Evolutionary conservation across 2,329 filamentous ascomycete genomes (phyloP), one percentile per base, ranked within the genome.

Genomic region (Trichophyton schoenleinii): DNA sequence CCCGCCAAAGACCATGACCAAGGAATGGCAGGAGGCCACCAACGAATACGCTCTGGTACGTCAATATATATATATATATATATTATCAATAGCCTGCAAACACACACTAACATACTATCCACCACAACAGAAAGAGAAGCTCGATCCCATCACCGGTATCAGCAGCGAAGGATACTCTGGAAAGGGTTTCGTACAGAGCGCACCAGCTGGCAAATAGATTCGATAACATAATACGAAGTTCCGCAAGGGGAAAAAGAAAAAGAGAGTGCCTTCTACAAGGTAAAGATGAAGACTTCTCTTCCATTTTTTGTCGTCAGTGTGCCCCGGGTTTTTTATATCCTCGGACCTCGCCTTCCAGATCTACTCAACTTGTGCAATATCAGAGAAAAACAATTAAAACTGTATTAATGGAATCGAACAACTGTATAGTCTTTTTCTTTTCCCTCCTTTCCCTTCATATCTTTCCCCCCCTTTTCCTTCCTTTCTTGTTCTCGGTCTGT

Each of bases 1-100:
- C 63, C 72, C 83, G 65, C 94, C 94, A 68, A 80, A 81, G 75
- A 95, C 92, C 71, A 95, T 99, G 91, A 92, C 81, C 79, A 88
- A 89, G 82, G 94, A 99, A 79, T 97, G 88, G 85, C 90, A 99
- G 81, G 91, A 97, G 81, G 87, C 87, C 69, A 83, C 87, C 68
- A 96, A 99, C 78, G 94, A 96, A 81, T 94, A 88, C 77, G 82
- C 96, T 76, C 91, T 86, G 84, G 92, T 95, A 79, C 46, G 36
- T 58, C 11, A 60, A 38, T 11, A 28, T 53, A 22, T 49, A 22
- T 55, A 63, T 64, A 22, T 55, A 22, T 49, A 25, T 55, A 63
- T 64, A 70, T 49, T 42, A 38, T 70, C 66, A 28, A 31, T 41
- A 44, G 13, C 52, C 34, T 42, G 20, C 15, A 28, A n/a, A 55